phyloP scores from a whole-genome alignment of 257 asterid genomes.

The Haberlea rhodopensis region DNA sequence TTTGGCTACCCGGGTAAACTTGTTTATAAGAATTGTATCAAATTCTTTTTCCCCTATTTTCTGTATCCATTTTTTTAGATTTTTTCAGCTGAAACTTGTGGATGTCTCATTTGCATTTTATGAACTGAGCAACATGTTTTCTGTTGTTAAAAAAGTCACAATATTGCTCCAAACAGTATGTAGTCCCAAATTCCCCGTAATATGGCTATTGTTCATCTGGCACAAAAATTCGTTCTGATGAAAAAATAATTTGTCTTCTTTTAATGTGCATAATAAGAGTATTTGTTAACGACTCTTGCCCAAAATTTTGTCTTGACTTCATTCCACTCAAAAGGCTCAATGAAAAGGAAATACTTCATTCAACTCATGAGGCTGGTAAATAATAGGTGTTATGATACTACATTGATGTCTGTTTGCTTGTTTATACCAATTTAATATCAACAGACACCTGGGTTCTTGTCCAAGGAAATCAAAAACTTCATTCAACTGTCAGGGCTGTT shows the following conservation, averaged over 20 bases:
- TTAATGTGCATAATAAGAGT: neutral
- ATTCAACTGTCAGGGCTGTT: too few species aligned
- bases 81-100: neutral
- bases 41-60: neutral
- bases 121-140: neutral
- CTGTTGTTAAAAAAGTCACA: neutral
- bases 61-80: neutral
- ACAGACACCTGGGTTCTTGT: too few species aligned
- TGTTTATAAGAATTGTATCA: neutral
- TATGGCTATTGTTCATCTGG: neutral
- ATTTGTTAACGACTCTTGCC: constrained; percentile 13
- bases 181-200: constrained; percentile 7
- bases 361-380: constrained; percentile 7
- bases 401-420: neutral
- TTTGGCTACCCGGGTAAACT: neutral
- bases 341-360: constrained; percentile 9
- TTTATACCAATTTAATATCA: too few species aligned
- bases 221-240: neutral
- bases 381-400: constrained; percentile 8
- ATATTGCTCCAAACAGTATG: neutral
- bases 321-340: constrained; percentile 4
- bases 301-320: constrained; percentile 10
- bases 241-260: neutral
- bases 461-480: too few species aligned
- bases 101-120: neutral